Conservation (phyloP, 179 eudicot genomes). For the Heliamphora pulchella region DNA sequence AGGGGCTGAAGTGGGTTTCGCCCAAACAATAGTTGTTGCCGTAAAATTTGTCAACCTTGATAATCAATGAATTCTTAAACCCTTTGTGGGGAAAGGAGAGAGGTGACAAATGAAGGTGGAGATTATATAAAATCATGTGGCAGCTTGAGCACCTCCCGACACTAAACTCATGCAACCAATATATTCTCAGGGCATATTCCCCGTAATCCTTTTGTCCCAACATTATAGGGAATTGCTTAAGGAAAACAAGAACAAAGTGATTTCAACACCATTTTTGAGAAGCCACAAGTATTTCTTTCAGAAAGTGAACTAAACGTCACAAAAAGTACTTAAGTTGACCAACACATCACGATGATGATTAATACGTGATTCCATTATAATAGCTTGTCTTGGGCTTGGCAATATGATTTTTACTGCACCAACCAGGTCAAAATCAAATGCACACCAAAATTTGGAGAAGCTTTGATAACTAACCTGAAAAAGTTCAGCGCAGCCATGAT, state of each 20-base stretch:
- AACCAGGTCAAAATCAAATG: not conserved
- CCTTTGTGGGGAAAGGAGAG: not conserved
- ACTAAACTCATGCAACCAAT: not conserved
- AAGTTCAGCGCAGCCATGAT: slow-evolving; percentile 95
- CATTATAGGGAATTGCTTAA: not conserved
- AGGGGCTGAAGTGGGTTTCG: too few relatives aligned
- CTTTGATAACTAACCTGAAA: slow-evolving; percentile 56
- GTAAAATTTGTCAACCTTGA: not conserved
- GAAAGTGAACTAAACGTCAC: not conserved
- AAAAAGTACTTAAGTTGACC: not conserved
- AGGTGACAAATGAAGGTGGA: not conserved
- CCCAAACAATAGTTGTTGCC: too few relatives aligned
- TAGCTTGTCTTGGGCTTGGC: not conserved
- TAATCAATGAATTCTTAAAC: not conserved
- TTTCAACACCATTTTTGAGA: not conserved
- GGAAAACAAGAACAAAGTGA: not conserved
- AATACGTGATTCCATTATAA: not conserved
- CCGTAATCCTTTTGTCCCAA: not conserved
- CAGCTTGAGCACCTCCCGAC: not conserved
- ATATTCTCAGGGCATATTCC: not conserved
- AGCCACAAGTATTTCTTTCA: not conserved
- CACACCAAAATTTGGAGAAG: slow-evolving; percentile 4
- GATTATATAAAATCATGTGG: not conserved
- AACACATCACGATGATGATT: not conserved
- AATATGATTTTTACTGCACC: not conserved